phyloP scores from a whole-genome alignment of 2,329 filamentous ascomycete genomes.

The Stagonosporopsis chrysanthemi region DNA sequence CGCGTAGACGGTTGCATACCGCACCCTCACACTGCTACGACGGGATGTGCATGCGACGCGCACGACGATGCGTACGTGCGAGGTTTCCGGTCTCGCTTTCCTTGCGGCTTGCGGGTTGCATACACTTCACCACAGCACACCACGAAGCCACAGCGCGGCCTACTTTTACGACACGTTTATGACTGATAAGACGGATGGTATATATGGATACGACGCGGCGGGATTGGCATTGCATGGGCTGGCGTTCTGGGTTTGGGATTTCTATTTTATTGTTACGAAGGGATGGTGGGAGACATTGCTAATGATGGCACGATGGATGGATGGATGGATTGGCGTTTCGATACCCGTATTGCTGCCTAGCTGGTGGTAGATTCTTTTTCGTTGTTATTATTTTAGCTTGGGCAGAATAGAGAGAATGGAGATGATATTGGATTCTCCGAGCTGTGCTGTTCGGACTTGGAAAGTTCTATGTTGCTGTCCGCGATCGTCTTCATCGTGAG shows the following conservation, averaged over 20 bases:
- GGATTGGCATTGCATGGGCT: slow-evolving; percentile 2
- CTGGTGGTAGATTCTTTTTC: slow-evolving; percentile 1
- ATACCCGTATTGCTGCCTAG: slow-evolving; percentile 11
- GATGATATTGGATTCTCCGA: too few relatives aligned
- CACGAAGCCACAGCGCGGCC: too few relatives aligned
- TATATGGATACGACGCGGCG: neutral
- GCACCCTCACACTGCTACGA: too few relatives aligned
- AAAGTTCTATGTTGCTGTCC: too few relatives aligned
- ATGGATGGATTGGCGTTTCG: slow-evolving; percentile 5
- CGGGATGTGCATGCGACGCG: too few relatives aligned
- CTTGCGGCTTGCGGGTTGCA: too few relatives aligned
- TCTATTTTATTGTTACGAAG: neutral
- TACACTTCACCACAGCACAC: too few relatives aligned
- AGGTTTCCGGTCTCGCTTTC: too few relatives aligned
- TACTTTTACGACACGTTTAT: too few relatives aligned
- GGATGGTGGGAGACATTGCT: neutral
- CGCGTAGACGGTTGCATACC: neutral
- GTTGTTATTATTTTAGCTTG: neutral
- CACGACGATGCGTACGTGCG: too few relatives aligned
- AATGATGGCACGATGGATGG: neutral
- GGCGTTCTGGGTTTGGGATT: slow-evolving; percentile 4
- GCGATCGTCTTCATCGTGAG: neutral
- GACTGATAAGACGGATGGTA: neutral
- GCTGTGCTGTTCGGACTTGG: too few relatives aligned
- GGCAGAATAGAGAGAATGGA: neutral